Base-by-base conservation (phyloP, 177 flowering plant genomes). In the Vitis hybrid region DNA sequence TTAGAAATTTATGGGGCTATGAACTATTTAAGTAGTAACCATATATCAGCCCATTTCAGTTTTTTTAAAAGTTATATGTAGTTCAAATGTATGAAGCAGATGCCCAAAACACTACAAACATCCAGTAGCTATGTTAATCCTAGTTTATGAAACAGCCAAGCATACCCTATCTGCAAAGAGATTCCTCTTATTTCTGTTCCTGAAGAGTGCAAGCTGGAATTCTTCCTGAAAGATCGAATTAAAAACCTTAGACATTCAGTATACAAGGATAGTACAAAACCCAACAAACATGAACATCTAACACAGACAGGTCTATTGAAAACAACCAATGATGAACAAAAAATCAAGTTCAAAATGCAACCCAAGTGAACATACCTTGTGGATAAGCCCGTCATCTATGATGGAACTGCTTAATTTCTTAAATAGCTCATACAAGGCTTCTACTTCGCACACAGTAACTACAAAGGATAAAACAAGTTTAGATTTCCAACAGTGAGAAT, bases 351-450 rank as follows among this genome's bases (percentile, higher is more conserved):
- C 38, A 59, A 2, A 62, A 22, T 18, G 11, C 5, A 19, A 49
- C 33, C 31, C 49, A 28, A 59, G 2, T 19, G 22, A 67, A 71
- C 47, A 62, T 71, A 87, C 91, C 88, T 86, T 88, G 77, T 84
- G 86, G 64, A 88, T 88, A 19, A 84, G 82, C 9, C 89, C 89
- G 66, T 88, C 91, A 47, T 86, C 79, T 47, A 81, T 75, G n/a
- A 86, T 82, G 56, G 89, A 84, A 59, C 85, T 83, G 82, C 91
- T 88, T 62, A 88, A 50, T 79, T 86, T 88, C 82, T 83, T 88
- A 63, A 71, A 88, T 1, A 88, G 83, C 77, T 83, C 88, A 61
- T 77, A 74, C n/a, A 88, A 77, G 28, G 89, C 89, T 66, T 84
- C 86, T 2, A 88, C 87, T 85, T 88, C 92, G 73, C 75, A 79